phyloP scores from a whole-genome alignment of 2,329 filamentous ascomycete species.

The Paradendryphiella salina region DNA sequence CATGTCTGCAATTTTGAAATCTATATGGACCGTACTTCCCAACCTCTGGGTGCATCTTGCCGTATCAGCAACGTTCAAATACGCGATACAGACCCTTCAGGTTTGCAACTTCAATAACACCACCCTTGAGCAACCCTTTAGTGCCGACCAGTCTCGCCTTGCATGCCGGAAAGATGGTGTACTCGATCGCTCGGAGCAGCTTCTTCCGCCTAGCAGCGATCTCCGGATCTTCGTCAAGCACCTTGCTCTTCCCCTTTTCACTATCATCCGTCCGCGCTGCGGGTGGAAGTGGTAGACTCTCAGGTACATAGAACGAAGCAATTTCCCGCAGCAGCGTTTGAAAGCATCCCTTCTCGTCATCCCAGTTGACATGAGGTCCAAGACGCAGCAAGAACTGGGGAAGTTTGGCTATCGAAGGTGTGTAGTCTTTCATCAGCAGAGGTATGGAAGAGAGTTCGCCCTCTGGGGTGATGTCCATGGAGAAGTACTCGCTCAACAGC shows the following conservation, averaged over 20 bases:
- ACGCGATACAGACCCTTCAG: slow-evolving; percentile 90
- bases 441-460: slow-evolving; percentile 81
- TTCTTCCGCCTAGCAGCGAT: slow-evolving; percentile 62
- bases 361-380: slow-evolving; percentile 88
- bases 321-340: slow-evolving; percentile 82
- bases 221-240: slow-evolving; percentile 45
- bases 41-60: background rate
- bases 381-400: slow-evolving; percentile 85
- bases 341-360: slow-evolving; percentile 82
- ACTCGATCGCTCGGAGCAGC: slow-evolving; percentile 75
- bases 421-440: slow-evolving; percentile 85
- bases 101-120: slow-evolving; percentile 80
- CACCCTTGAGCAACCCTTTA: slow-evolving; percentile 70
- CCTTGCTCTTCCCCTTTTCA: slow-evolving; percentile 27
- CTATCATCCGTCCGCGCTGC: slow-evolving; percentile 48
- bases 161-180: slow-evolving; percentile 88
- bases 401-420: slow-evolving; percentile 80
- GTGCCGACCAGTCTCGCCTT: slow-evolving; percentile 83
- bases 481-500: slow-evolving; percentile 94
- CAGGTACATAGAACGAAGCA: slow-evolving; percentile 87
- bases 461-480: slow-evolving; percentile 74
- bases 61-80: slow-evolving; percentile 80
- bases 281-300: slow-evolving; percentile 67
- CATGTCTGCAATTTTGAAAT: too few relatives aligned
- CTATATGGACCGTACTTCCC: too few relatives aligned